phyloP scores from a whole-genome alignment of 2,329 filamentous ascomycete genomes.

The Daldinia sp. region DNA sequence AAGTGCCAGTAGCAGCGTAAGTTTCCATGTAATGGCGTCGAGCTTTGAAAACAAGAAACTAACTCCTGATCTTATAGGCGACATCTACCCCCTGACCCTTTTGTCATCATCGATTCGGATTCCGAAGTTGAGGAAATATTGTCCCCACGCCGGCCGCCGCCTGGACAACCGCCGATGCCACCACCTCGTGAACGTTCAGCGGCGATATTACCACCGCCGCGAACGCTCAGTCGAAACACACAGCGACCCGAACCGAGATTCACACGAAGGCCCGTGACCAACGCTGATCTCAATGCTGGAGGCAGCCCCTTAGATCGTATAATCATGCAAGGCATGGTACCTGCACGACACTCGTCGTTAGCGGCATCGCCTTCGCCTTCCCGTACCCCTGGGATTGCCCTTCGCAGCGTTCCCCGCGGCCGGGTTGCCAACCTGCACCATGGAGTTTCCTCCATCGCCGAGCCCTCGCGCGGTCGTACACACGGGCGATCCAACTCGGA shows the following conservation, averaged over 20 bases:
- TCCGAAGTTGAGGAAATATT: not conserved
- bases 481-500: not conserved
- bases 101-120: not conserved
- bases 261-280: too few relatives aligned
- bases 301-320: not conserved
- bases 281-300: not conserved
- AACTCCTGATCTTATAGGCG: not conserved
- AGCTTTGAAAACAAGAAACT: not conserved
- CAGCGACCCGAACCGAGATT: too few relatives aligned
- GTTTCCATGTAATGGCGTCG: not conserved
- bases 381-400: not conserved
- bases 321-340: too few relatives aligned
- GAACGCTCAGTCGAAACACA: too few relatives aligned
- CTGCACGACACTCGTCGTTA: too few relatives aligned
- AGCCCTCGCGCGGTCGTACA: constrained; percentile 3
- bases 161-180: not conserved
- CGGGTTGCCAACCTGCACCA: not conserved
- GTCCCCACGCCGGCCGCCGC: not conserved
- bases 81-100: not conserved
- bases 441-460: not conserved
- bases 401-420: constrained; percentile 3
- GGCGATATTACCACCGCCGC: not conserved
- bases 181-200: not conserved
- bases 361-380: not conserved
- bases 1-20: not conserved